These are phyloP conservation scores for Ophiostoma tasmaniense DNA, from an alignment of 2,329 filamentous ascomycete genomes.

Conservation along the genomic window DNA sequence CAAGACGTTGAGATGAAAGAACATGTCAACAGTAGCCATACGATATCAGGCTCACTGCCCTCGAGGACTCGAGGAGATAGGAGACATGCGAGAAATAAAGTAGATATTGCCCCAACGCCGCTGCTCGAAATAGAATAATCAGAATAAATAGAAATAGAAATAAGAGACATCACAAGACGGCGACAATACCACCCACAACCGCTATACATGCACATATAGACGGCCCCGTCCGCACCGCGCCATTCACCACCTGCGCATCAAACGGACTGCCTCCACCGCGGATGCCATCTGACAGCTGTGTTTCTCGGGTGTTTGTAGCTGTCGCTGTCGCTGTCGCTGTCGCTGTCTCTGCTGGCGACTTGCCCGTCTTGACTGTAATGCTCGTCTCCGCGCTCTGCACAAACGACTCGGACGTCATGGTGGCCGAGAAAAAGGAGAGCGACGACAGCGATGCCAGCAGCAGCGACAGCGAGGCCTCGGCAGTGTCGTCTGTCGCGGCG, in stretches of 20 bases:
- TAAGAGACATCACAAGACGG: not conserved
- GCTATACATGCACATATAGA: not conserved
- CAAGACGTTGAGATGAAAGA: too few species aligned
- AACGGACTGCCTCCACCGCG: not conserved
- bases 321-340: not conserved
- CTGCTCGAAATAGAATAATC: too few species aligned
- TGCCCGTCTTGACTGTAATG: not conserved
- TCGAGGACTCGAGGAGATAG: too few species aligned
- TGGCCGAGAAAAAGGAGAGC: not conserved
- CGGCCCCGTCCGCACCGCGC: not conserved
- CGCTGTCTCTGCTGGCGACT: not conserved
- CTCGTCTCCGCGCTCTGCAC: not conserved
- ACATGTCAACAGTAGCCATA: too few species aligned
- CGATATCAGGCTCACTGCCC: too few species aligned
- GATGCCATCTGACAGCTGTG: not conserved
- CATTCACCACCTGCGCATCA: not conserved
- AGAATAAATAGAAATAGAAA: not conserved
- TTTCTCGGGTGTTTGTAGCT: not conserved
- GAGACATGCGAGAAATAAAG: not conserved
- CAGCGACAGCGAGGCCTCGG: not conserved
- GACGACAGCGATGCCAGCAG: not conserved
- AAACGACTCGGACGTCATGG: not conserved
- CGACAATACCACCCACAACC: not conserved
- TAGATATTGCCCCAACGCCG: not conserved
- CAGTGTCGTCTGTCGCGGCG: not conserved